Evolutionary conservation across 768 basidiomycete genomes (phyloP), one percentile per base, ranked within the genome.

Genomic region (Chalciporus pseudorubinellus): DNA sequence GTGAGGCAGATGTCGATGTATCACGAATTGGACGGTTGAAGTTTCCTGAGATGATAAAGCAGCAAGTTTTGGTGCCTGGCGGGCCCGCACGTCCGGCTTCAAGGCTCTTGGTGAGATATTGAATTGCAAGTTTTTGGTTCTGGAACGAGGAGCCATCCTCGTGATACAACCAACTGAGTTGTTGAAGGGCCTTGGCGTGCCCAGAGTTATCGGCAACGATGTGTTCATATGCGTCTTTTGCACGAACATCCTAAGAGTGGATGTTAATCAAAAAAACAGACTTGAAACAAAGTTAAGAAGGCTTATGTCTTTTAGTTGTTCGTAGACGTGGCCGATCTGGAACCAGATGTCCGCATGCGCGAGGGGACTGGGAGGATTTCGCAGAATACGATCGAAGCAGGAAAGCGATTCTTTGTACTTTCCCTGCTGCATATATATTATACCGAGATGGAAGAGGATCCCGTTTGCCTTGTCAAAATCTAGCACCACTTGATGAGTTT

Each of bases 301-400:
- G 74, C 82, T 71, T 67, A 95, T 95, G 67, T 98, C 94, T 72
- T 93, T 89, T 70, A 95, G 92, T 65, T 97, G 94, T 70, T 98
- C 97, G 62, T 91, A 93, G 18, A 98, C 95, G 65, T 98, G 97
- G 3, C 97, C 97, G 54, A 99, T 97, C 73, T 99, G 97, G 83
- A 98, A 98, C 94, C 95, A 98, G 58, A 99, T 98, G 60, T 99
- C 97, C 50, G 93, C 90, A 60, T 95, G 90, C 13, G 95, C 95
- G 26, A 99, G 84, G 2, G 97, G 97, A 57, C 85, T 87, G 31
- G 95, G 97, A 4, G 97, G 97, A 64, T 91, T 95, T 55, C 90
- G 89, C 46, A 98, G 84, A 57, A 99, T 98, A 65, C 91, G 91
- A 64, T 95, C 91, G 75, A 98, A 98, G 73, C 97, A 98, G 48